Percentiles rank a stretch among this genome's conserved stretches.
phyloP scores from a whole-genome alignment of 345 rosid genomes.

The Mercurialis annua region DNA sequence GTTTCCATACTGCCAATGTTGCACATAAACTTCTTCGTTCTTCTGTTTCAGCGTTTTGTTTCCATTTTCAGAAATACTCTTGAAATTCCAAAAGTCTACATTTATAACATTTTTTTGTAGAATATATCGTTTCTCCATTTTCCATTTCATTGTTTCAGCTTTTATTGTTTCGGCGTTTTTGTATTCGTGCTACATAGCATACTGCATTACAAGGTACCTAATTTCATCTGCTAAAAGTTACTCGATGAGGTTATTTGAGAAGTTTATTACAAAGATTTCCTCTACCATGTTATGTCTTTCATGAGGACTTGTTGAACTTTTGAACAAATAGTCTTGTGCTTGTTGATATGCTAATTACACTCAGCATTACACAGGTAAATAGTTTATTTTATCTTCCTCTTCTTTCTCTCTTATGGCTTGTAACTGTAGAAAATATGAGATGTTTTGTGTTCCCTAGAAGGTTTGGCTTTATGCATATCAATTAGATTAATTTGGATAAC shows the following conservation, averaged over 20 bases:
- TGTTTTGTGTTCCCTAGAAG: background rate
- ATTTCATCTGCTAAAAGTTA: background rate
- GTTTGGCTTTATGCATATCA: background rate
- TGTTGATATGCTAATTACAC: background rate
- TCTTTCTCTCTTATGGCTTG: background rate
- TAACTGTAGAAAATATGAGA: slow-evolving; percentile 6
- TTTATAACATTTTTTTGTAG: no score
- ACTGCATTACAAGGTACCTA: background rate
- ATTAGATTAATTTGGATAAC: background rate
- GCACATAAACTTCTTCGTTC: no score
- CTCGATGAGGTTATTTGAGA: background rate
- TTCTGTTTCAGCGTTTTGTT: no score
- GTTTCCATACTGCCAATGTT: background rate
- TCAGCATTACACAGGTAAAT: background rate
- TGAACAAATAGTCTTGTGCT: background rate
- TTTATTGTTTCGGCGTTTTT: no score
- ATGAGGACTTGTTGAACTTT: background rate
- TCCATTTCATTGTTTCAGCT: no score
- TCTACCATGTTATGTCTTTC: background rate
- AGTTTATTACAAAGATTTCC: background rate
- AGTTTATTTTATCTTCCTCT: background rate
- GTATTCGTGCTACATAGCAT: no score
- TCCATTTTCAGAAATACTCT: no score
- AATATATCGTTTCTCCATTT: no score
- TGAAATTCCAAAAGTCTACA: no score